Conservation (phyloP, 176 grass and related monocot species). For the Hsuehochloa calcarea region DNA sequence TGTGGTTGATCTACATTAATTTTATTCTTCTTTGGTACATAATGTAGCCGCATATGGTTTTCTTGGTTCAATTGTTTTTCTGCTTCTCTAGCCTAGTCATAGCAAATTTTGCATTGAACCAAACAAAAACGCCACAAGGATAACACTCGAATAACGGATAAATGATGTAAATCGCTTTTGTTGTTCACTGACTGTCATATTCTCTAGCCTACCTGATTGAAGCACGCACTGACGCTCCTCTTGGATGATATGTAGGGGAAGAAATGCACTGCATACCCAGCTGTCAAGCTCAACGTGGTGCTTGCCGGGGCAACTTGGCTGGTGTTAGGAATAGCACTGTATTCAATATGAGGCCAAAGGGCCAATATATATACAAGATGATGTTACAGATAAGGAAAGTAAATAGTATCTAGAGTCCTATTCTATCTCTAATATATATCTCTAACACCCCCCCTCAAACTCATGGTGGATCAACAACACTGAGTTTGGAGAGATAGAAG, state of each 20-base stretch:
- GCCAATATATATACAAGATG: too few relatives aligned
- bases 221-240: background rate
- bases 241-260: slow-evolving; percentile 44
- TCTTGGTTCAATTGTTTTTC: background rate
- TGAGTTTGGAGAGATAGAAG: too few relatives aligned
- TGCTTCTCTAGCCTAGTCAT: background rate
- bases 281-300: slow-evolving; percentile 90
- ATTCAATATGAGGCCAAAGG: too few relatives aligned
- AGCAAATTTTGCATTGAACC: background rate
- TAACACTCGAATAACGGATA: background rate
- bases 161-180: background rate
- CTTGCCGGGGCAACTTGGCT: slow-evolving; percentile 79
- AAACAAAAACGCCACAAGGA: background rate
- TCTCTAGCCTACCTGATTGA: background rate
- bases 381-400: too few relatives aligned
- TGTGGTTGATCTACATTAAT: background rate
- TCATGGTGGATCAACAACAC: too few relatives aligned
- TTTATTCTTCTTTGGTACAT: background rate
- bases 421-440: too few relatives aligned
- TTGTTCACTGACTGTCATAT: background rate
- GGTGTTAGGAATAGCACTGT: too few relatives aligned
- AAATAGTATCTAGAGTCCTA: too few relatives aligned
- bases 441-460: too few relatives aligned
- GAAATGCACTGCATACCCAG: slow-evolving; percentile 92
- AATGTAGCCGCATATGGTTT: background rate